Evolutionary conservation across 306 rosid genomes (phyloP), one percentile per base, ranked within the genome.

Genomic region (Dalbergia cochinchinensis): DNA sequence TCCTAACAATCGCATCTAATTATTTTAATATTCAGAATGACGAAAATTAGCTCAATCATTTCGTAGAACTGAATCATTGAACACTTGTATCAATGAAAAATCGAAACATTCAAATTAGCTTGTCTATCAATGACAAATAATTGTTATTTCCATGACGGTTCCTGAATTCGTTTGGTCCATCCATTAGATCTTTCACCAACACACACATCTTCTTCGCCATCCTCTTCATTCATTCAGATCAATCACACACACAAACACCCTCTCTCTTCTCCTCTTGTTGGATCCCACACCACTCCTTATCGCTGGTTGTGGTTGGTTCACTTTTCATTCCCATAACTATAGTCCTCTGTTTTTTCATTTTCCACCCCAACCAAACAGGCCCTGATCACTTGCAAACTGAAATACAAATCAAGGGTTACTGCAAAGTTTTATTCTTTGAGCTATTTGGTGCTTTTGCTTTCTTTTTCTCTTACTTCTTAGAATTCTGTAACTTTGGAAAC

Each of bases 171-270:
- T 35, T 35, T 73, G 84, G 79, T 37, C 53, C 74, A 67, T 64
- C 72, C 37, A 33, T 73, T 86, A 58, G 84, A 87, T 87, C 90
- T 77, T 63, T 8, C 76, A 65, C 50, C 82, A 71, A 26, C 31
- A 26, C 31, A 26, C 22, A 54, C 69, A 22, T 60, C 86, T 5
- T 11, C 60, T n/a, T 54, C 60, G 15, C 19, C 15, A 53, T 2
- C 6, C 19, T 54, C 60, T 54, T 6, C 7, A 37, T 37, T 37
- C 7, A 37, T 84, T 77, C 92, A 73, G 87, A 88, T 93, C 94
- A 83, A 75, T n/a, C 65, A 45, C n/a, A 44, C 3, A 26, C 11
- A 45, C 72, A 71, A 26, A 26, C 31, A 26, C 80, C 61, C 19
- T 45, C 65, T 50, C 57, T 50, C 57, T 42, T 42, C 11, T 42